phyloP scores from a whole-genome alignment of 768 basidiomycete species.

The Ephemerocybe angulata region DNA sequence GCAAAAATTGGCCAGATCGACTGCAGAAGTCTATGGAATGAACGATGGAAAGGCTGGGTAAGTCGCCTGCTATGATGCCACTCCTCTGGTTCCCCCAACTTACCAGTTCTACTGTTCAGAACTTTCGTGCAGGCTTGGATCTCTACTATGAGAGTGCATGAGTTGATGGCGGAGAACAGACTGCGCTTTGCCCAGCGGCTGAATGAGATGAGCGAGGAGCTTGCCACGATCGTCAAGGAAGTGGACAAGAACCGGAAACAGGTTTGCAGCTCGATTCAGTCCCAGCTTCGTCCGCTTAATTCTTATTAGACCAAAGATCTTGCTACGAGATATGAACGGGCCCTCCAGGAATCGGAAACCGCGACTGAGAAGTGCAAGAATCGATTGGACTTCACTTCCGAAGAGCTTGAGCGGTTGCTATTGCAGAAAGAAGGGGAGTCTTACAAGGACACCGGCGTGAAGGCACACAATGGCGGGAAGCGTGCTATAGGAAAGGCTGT shows the following conservation, averaged over 20 bases:
- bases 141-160: slow-evolving; percentile 82
- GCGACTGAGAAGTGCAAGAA: slow-evolving; percentile 85
- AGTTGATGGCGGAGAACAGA: slow-evolving; percentile 85
- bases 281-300: slow-evolving; percentile 2
- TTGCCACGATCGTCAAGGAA: slow-evolving; percentile 78
- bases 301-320: slow-evolving; percentile 79
- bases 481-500: slow-evolving; percentile 88
- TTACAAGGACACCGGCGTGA: slow-evolving; percentile 73
- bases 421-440: slow-evolving; percentile 95
- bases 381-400: slow-evolving; percentile 83
- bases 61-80: slow-evolving; percentile 18
- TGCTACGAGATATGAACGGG: slow-evolving; percentile 81
- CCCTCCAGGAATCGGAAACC: slow-evolving; percentile 81
- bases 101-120: slow-evolving; percentile 19
- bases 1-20: slow-evolving; percentile 76
- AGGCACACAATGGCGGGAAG: slow-evolving; percentile 66
- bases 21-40: slow-evolving; percentile 77
- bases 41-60: slow-evolving; percentile 96
- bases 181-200: slow-evolving; percentile 81
- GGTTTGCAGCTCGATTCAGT: slow-evolving; percentile 36
- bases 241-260: slow-evolving; percentile 93
- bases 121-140: slow-evolving; percentile 86
- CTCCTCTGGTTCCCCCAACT: background rate
- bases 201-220: slow-evolving; percentile 97
- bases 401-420: slow-evolving; percentile 90